Conservation (phyloP, 2,329 filamentous ascomycete species). For the Alternaria infectoria region DNA sequence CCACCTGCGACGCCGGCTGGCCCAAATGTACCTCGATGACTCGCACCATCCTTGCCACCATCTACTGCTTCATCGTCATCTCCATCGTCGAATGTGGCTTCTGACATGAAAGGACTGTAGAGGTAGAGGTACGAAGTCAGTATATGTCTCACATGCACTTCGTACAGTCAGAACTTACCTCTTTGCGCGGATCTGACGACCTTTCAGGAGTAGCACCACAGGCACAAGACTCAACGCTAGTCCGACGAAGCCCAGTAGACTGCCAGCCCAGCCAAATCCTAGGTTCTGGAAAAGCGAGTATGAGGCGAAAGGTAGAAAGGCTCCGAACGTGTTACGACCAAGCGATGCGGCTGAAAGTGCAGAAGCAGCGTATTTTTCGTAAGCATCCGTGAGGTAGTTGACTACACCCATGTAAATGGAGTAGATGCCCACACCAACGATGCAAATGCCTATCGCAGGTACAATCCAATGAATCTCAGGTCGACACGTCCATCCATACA, state of each 20-base stretch:
- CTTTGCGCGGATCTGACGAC: slow-evolving; percentile 45
- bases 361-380: slow-evolving; percentile 56
- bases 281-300: slow-evolving; percentile 50
- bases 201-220: slow-evolving; percentile 51
- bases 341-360: slow-evolving; percentile 56
- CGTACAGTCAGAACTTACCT: too few species aligned
- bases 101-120: slow-evolving; percentile 48
- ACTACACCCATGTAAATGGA: slow-evolving; percentile 56
- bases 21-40: slow-evolving; percentile 3
- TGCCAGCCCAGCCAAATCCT: slow-evolving; percentile 53
- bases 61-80: slow-evolving; percentile 11
- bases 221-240: slow-evolving; percentile 50
- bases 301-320: slow-evolving; percentile 54
- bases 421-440: slow-evolving; percentile 29
- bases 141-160: too few species aligned
- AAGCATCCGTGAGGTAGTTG: slow-evolving; percentile 58
- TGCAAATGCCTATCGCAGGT: slow-evolving; percentile 21
- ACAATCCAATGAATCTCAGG: slow-evolving; percentile 43
- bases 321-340: slow-evolving; percentile 54
- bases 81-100: slow-evolving; percentile 28
- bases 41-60: background rate
- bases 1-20: slow-evolving; percentile 17
- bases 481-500: slow-evolving; percentile 25
- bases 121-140: too few species aligned
- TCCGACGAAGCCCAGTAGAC: slow-evolving; percentile 53